These are phyloP conservation scores for Prunus persica DNA, from an alignment of 306 rosid genomes.

Conservation along the genomic window Prunus_persica_NCBIv2 NC_034015.1:15178501-15179000, in stretches of 20 bases:
- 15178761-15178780: conserved; percentile 19
- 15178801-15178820: neutral
- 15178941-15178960: conserved; percentile 52
- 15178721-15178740: neutral
- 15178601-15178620: no score
- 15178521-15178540: no score
- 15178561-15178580: no score
- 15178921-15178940: neutral
- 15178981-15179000: conserved; percentile 28
- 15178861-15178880: conserved; percentile 28
- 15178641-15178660: neutral
- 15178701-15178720: neutral
- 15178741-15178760: neutral
- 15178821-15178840: conserved; percentile 50
- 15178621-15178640: neutral
- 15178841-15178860: conserved; percentile 67
- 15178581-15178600: no score
- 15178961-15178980: conserved; percentile 58
- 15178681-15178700: neutral
- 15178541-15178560: no score
- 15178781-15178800: neutral
- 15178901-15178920: neutral
- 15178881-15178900: neutral
- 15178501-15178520: no score
- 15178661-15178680: neutral